Percentiles rank a stretch among this genome's conserved stretches.
phyloP scores from a whole-genome alignment of 352 stramenopile species.

The Blastocystis sp. region DNA sequence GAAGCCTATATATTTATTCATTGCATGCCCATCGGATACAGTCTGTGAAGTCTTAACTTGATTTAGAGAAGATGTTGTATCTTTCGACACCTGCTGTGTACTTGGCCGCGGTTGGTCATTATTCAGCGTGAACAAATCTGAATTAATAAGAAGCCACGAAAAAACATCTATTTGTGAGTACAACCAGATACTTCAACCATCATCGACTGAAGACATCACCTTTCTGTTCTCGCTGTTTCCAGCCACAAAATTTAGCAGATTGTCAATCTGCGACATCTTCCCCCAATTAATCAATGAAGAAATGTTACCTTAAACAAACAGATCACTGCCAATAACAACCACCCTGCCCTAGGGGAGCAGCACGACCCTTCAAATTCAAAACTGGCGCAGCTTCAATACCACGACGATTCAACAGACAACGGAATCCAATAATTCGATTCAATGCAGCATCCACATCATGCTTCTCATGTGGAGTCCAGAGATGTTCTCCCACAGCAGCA shows the following conservation, averaged over 20 bases:
- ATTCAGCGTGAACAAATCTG: conserved; percentile 58
- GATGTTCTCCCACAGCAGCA: conserved; percentile 73
- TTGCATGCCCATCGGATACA: neutral
- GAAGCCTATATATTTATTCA: neutral
- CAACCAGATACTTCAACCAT: neutral
- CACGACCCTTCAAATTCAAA: conserved; percentile 50
- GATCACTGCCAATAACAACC: conserved; percentile 60
- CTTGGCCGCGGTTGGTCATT: neutral
- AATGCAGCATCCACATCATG: conserved; percentile 52
- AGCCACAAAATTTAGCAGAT: conserved; percentile 59
- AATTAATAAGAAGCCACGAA: conserved; percentile 57
- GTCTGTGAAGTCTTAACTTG: neutral
- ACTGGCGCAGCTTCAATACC: conserved; percentile 70
- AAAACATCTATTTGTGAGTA: conserved; percentile 31
- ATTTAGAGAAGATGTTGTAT: neutral
- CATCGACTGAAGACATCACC: conserved; percentile 59
- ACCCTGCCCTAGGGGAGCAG: conserved; percentile 37
- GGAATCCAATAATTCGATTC: conserved; percentile 70
- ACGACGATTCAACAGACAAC: conserved; percentile 71
- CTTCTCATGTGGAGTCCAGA: conserved; percentile 72
- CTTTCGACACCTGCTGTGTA: neutral
- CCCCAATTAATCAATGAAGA: neutral
- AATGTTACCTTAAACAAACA: neutral
- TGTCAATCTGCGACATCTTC: conserved; percentile 59
- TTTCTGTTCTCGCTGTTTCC: conserved; percentile 58